Conservation (phyloP, 352 stramenopile genomes). For the Blastocystis hominis region DNA sequence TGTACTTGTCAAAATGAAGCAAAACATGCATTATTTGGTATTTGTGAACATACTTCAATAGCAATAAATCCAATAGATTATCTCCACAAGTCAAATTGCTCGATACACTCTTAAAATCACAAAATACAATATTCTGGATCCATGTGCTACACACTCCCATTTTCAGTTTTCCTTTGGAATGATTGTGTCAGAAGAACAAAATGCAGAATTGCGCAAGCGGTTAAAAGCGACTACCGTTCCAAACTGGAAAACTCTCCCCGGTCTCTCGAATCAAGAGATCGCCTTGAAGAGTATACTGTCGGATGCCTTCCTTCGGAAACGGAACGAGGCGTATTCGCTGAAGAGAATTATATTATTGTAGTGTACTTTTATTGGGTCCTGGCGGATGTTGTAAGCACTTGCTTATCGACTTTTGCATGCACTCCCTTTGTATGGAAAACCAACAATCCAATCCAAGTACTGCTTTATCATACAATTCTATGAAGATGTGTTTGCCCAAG, state of each 20-base stretch:
- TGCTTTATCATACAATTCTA: background rate
- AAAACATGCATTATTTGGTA: no score
- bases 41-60: background rate
- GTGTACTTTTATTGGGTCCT: background rate
- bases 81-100: background rate
- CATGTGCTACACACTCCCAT: no score
- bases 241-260: conserved; percentile 8
- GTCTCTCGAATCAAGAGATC: background rate
- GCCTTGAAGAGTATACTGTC: background rate
- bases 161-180: background rate
- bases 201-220: background rate
- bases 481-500: background rate
- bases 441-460: background rate
- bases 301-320: conserved; percentile 10
- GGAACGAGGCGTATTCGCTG: background rate
- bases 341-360: background rate
- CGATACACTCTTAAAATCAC: background rate
- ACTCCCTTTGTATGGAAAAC: background rate
- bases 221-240: background rate
- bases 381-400: conserved; percentile 17
- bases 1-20: no score
- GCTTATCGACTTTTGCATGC: background rate
- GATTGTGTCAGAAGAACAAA: conserved; percentile 18
- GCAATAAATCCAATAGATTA: background rate
- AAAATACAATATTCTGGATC: no score